Evolutionary conservation across 768 basidiomycete genomes (phyloP).

Genomic region (Mycena leptocephala): DNA sequence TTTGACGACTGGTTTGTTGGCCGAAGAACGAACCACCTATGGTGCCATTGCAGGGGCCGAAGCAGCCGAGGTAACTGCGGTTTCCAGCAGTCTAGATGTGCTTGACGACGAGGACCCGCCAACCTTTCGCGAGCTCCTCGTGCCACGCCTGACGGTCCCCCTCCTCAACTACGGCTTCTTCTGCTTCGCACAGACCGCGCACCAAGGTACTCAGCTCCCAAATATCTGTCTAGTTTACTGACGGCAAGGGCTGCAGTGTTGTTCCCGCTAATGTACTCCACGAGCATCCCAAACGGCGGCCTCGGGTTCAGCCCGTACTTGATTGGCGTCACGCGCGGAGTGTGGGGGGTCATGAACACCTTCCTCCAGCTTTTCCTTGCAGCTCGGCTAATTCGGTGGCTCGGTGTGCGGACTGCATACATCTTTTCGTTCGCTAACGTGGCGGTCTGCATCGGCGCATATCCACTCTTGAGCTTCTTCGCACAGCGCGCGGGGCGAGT

Average conservation of each 20-base stretch:
- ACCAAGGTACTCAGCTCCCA: slow-evolving; percentile 18
- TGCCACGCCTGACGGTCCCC: slow-evolving; percentile 33
- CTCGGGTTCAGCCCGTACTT: slow-evolving; percentile 65
- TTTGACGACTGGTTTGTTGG: slow-evolving; percentile 15
- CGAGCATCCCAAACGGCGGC: slow-evolving; percentile 67
- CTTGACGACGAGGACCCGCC: slow-evolving; percentile 25
- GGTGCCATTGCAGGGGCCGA: slow-evolving; percentile 20
- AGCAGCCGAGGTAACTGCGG: not conserved
- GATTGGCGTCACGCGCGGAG: slow-evolving; percentile 66
- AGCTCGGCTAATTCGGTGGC: slow-evolving; percentile 57
- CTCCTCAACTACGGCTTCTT: slow-evolving; percentile 39
- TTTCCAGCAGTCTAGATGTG: not conserved
- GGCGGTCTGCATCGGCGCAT: slow-evolving; percentile 31
- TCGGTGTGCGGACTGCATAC: slow-evolving; percentile 64
- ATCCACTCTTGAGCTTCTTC: slow-evolving; percentile 32
- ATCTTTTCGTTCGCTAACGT: slow-evolving; percentile 44
- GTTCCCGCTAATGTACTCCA: slow-evolving; percentile 53
- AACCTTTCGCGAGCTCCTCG: slow-evolving; percentile 31
- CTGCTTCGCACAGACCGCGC: slow-evolving; percentile 38
- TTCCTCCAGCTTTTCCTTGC: slow-evolving; percentile 64
- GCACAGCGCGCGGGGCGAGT: slow-evolving; percentile 32
- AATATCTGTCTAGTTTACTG: not conserved
- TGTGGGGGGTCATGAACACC: slow-evolving; percentile 64
- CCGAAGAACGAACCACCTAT: slow-evolving; percentile 14
- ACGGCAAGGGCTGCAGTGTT: slow-evolving; percentile 25